A percentile compares a stretch with the other conserved stretches of the same genome.
phyloP scores from a whole-genome alignment of 2,329 filamentous ascomycete species.

The Pseudocercospora fijiensis region DNA sequence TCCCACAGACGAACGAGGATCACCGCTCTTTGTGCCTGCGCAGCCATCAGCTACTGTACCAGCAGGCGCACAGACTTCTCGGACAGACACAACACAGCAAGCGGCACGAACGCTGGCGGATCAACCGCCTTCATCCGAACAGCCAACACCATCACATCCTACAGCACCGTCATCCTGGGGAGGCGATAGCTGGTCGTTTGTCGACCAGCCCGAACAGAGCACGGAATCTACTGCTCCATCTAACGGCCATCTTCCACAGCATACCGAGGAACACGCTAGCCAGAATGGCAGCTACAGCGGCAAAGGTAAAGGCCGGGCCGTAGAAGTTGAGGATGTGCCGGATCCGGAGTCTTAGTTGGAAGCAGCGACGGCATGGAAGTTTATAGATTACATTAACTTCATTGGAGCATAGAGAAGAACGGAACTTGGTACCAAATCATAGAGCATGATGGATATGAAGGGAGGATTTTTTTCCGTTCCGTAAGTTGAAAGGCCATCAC shows the following conservation, averaged over 20 bases:
- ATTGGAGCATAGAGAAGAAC: not conserved
- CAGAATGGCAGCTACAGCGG: conserved; percentile 24
- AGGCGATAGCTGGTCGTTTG: conserved; percentile 24
- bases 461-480: no score
- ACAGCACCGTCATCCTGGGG: conserved; percentile 21
- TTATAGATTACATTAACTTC: not conserved
- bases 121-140: not conserved
- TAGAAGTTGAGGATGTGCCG: conserved; percentile 43
- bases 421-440: not conserved
- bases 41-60: conserved; percentile 1
- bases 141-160: not conserved
- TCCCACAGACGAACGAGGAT: conserved; percentile 33
- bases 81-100: not conserved
- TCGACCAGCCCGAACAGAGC: not conserved
- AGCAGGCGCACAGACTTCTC: not conserved
- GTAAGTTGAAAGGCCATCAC: no score
- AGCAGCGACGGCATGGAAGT: no score
- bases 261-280: not conserved
- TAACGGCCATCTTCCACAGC: not conserved
- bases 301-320: conserved; percentile 41
- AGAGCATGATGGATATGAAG: no score
- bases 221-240: not conserved
- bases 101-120: not conserved
- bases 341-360: conserved; percentile 27
- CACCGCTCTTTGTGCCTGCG: conserved; percentile 33